Evolutionary conservation across 768 basidiomycete genomes (phyloP).

Genomic region (Rickenella mellea): DNA sequence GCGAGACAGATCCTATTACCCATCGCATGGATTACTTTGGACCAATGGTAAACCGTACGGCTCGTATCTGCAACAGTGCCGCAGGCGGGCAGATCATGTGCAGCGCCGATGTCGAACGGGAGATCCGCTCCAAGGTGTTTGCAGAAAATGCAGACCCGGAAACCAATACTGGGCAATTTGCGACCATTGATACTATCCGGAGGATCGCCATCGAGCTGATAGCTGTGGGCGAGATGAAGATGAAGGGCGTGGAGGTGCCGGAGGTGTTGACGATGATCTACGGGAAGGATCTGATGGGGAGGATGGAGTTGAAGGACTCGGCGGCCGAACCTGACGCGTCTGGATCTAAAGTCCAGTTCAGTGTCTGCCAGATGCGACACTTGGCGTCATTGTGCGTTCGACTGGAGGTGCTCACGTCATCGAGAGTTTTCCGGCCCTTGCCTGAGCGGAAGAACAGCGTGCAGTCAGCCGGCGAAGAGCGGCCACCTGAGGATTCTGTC

Average conservation of each 20-base stretch:
- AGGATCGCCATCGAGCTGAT: conserved; percentile 61
- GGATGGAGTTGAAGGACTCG: conserved; percentile 47
- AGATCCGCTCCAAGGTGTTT: conserved; percentile 56
- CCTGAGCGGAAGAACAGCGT: conserved; percentile 38
- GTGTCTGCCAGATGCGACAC: conserved; percentile 64
- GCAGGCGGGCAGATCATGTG: conserved; percentile 92
- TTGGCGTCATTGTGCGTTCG: conserved; percentile 68
- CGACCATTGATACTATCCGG: conserved; percentile 68
- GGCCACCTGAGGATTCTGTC: conserved; percentile 11
- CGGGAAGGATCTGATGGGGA: conserved; percentile 61
- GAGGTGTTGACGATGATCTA: conserved; percentile 83
- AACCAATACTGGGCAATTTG: conserved; percentile 43
- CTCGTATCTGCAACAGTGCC: conserved; percentile 74
- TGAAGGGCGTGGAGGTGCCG: conserved; percentile 91
- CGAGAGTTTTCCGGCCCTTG: conserved; percentile 44
- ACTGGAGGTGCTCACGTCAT: conserved; percentile 65
- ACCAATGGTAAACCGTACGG: conserved; percentile 89
- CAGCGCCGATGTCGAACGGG: conserved; percentile 77
- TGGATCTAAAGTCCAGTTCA: conserved; percentile 52
- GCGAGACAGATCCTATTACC: conserved; percentile 86
- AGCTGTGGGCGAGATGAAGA: conserved; percentile 79
- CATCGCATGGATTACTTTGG: conserved; percentile 98
- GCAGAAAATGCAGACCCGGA: conserved; percentile 47
- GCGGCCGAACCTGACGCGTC: conserved; percentile 24
- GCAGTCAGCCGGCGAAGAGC: conserved; percentile 17